Evolutionary conservation across 192 early-diverging fungal species (phyloP).

Genomic region (Funneliformis geosporum): DNA sequence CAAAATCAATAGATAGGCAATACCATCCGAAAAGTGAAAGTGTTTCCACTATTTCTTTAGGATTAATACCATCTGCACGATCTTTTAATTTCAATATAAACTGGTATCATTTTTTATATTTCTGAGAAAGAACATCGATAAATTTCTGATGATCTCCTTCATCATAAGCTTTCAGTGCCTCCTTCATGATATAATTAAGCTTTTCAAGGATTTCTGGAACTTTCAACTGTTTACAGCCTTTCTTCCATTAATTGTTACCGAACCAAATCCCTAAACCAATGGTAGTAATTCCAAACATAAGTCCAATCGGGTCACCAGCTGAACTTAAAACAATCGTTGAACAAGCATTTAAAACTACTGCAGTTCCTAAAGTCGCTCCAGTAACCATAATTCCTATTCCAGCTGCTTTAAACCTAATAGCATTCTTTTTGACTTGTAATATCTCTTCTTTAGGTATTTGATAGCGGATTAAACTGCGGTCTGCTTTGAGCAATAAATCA

Average conservation of each 20-base stretch:
- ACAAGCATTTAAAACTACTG: not conserved
- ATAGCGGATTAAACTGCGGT: not conserved
- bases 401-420: too few species aligned
- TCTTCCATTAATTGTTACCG: not conserved
- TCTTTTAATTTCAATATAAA: not conserved
- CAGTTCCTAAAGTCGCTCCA: not conserved
- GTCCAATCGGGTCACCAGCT: too few species aligned
- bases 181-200: not conserved
- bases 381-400: too few species aligned
- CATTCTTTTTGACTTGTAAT: not conserved
- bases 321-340: not conserved
- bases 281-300: not conserved
- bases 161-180: not conserved
- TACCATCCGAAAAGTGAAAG: conserved; percentile 7
- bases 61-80: not conserved
- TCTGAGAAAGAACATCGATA: not conserved
- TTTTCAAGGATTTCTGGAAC: not conserved
- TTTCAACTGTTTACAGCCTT: not conserved
- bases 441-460: not conserved
- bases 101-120: not conserved
- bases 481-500: not conserved
- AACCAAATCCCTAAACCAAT: not conserved
- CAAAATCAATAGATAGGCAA: conserved; percentile 9
- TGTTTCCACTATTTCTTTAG: not conserved
- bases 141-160: not conserved